Conservation (phyloP, 192 early-diverging fungal species). For the Backusella sp. region DNA sequence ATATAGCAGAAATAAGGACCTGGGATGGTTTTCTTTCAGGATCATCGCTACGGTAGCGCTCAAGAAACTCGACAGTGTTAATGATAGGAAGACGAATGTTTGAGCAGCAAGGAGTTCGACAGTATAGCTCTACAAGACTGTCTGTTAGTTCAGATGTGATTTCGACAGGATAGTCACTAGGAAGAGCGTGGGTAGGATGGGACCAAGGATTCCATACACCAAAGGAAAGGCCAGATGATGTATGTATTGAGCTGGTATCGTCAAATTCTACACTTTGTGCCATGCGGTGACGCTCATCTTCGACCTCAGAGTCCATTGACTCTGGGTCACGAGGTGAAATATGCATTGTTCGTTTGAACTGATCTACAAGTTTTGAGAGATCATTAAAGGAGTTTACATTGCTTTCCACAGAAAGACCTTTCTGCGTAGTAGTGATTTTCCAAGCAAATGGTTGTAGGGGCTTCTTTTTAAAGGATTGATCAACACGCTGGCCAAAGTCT, state of each 20-base stretch:
- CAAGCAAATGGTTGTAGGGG: conserved; percentile 35
- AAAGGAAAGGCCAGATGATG: conserved; percentile 28
- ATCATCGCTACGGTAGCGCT: conserved; percentile 25
- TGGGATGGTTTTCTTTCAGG: conserved; percentile 20
- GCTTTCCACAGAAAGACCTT: conserved; percentile 39
- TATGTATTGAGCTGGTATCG: conserved; percentile 16
- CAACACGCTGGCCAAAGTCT: conserved; percentile 28
- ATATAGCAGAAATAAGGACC: conserved; percentile 33
- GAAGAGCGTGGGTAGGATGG: conserved; percentile 28
- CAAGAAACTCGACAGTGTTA: conserved; percentile 24
- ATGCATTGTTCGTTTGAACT: conserved; percentile 38
- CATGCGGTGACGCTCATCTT: conserved; percentile 8
- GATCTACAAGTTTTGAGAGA: conserved; percentile 39
- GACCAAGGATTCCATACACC: conserved; percentile 37
- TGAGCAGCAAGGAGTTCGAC: conserved; percentile 37
- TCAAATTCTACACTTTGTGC: conserved; percentile 6
- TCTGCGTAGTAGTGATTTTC: conserved; percentile 40
- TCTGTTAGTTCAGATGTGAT: conserved; percentile 37
- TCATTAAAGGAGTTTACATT: conserved; percentile 38
- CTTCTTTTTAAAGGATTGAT: conserved; percentile 34
- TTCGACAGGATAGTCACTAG: conserved; percentile 37
- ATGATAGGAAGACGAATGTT: conserved; percentile 33
- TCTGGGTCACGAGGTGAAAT: conserved; percentile 19
- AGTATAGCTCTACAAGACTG: conserved; percentile 32
- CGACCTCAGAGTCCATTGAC: background rate